Percentiles rank a stretch among this genome's conserved stretches.
Evolutionary conservation across 2,329 filamentous ascomycete genomes (phyloP).

Genomic region (Metarhizium humberi): DNA sequence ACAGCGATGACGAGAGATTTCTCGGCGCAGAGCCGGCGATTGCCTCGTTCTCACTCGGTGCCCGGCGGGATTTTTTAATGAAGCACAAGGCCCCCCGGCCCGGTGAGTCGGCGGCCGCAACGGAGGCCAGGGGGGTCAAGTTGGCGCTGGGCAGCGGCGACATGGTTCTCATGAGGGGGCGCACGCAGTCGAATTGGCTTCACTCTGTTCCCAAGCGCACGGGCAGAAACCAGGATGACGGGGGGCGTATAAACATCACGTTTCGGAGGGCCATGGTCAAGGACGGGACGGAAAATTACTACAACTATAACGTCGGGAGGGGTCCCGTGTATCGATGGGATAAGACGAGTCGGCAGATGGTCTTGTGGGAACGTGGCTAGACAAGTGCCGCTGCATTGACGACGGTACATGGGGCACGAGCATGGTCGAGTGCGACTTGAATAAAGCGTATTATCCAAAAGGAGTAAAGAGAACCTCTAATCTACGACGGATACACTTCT

Average conservation of each 20-base stretch:
- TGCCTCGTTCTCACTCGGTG: conserved; percentile 65
- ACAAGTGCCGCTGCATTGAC: too few species aligned
- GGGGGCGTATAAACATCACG: conserved; percentile 67
- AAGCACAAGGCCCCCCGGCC: conserved; percentile 59
- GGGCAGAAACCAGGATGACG: conserved; percentile 51
- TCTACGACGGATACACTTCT: too few species aligned
- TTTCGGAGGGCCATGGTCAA: conserved; percentile 63
- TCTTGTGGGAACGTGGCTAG: conserved; percentile 20
- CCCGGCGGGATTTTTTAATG: conserved; percentile 65
- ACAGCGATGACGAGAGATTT: conserved; percentile 74
- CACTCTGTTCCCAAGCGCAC: conserved; percentile 71
- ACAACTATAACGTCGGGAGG: conserved; percentile 70
- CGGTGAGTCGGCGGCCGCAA: conserved; percentile 15
- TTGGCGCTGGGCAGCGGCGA: conserved; percentile 56
- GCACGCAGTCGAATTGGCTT: conserved; percentile 67
- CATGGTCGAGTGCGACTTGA: too few species aligned
- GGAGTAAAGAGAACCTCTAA: too few species aligned
- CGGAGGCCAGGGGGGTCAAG: conserved; percentile 32
- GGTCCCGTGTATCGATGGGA: conserved; percentile 65
- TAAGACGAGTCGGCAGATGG: conserved; percentile 39
- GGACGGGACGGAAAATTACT: conserved; percentile 73
- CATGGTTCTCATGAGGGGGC: conserved; percentile 70
- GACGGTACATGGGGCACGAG: too few species aligned
- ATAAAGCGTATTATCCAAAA: too few species aligned
- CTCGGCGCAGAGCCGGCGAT: conserved; percentile 61